A percentile compares a stretch with the other conserved stretches of the same genome.
These are phyloP conservation scores for Colletotrichum euphorbiae DNA, from an alignment of 2,329 filamentous ascomycete species.

Conservation along the genomic window DNA sequence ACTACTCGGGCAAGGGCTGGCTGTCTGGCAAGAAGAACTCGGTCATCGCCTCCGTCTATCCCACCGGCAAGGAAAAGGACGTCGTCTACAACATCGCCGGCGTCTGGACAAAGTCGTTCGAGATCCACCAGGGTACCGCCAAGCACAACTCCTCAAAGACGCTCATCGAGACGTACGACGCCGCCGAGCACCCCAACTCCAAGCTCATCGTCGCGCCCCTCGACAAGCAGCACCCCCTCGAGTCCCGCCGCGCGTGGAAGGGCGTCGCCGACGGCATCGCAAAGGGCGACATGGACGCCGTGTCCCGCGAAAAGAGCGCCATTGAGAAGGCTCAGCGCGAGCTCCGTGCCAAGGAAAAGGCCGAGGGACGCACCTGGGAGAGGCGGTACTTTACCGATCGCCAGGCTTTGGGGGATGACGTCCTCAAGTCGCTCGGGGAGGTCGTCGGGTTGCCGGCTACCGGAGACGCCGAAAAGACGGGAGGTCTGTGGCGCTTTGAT, in stretches of 20 bases:
- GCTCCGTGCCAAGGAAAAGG: conserved; percentile 77
- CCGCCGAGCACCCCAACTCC: conserved; percentile 68
- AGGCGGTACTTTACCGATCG: conserved; percentile 81
- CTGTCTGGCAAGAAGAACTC: conserved; percentile 95
- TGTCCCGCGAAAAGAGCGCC: conserved; percentile 82
- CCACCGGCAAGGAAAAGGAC: conserved; percentile 77
- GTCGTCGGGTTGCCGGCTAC: conserved; percentile 60
- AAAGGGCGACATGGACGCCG: conserved; percentile 85
- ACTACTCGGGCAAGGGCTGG: conserved; percentile 96
- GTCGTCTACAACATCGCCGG: conserved; percentile 85
- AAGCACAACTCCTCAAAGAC: conserved; percentile 62
- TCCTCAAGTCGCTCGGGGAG: conserved; percentile 58
- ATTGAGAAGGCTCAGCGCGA: conserved; percentile 90
- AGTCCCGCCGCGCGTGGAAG: conserved; percentile 88
- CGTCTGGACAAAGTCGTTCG: conserved; percentile 89
- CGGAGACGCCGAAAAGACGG: conserved; percentile 70
- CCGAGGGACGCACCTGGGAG: conserved; percentile 83
- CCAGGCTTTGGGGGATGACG: conserved; percentile 55
- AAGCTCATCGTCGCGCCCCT: conserved; percentile 78
- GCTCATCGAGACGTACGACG: conserved; percentile 70
- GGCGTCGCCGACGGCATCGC: conserved; percentile 86
- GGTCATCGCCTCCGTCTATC: conserved; percentile 80
- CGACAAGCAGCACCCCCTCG: conserved; percentile 85
- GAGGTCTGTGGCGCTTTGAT: conserved; percentile 71
- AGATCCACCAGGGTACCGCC: conserved; percentile 74